Evolutionary conservation across 2,329 filamentous ascomycete species (phyloP), one percentile per base, ranked within the genome.

Genomic region (Epichloe festucae): DNA sequence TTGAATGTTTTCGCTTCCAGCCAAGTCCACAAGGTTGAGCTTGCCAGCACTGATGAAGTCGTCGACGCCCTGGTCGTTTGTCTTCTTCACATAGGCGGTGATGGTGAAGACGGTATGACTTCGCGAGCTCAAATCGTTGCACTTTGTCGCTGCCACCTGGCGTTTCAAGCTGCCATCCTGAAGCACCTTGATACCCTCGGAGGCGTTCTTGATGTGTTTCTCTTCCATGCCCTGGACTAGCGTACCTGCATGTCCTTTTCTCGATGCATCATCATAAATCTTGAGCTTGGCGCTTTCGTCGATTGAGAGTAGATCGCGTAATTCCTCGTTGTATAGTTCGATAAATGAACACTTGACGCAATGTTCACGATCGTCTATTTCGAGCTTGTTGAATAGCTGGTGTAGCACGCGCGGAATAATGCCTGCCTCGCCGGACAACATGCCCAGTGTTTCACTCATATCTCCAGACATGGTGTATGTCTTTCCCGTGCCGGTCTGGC

Each of bases 381-480:
- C 87, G 6, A 98, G 80, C 63, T 87, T 91, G 58, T 79, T 78
- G 68, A 98, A 98, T 0, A 98, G 76, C 0, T 86, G 80, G 62
- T 96, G 85, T 0, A 98, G 73, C 0, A 90, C 89, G 47, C 94
- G 84, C 23, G 94, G 94, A 55, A 98, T 93, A 59, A 98, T 97
- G 60, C 93, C 93, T 31, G 94, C 93, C 40, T 83, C 85, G 63
- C 97, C 93, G 1, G 91, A 91, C 14, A 95, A 75, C 54, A 95
- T 82, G 2, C 91, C 89, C 39, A 89, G 70, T 0, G 82, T 88
- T 60, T 96, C 87, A 14, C 79, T 87, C 81, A 98, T 96, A 67
- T 98, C 91, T 51, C 93, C 93, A 0, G 91, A 95, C 93, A 98
- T 98, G 23, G 93, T 98, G 68, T 98, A 98, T 14, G 93, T 98